A percentile compares a stretch with the other conserved stretches of the same genome.
phyloP scores from a whole-genome alignment of 371 early-diverging fungal species.

The Saksenaea vasiformis region DNA sequence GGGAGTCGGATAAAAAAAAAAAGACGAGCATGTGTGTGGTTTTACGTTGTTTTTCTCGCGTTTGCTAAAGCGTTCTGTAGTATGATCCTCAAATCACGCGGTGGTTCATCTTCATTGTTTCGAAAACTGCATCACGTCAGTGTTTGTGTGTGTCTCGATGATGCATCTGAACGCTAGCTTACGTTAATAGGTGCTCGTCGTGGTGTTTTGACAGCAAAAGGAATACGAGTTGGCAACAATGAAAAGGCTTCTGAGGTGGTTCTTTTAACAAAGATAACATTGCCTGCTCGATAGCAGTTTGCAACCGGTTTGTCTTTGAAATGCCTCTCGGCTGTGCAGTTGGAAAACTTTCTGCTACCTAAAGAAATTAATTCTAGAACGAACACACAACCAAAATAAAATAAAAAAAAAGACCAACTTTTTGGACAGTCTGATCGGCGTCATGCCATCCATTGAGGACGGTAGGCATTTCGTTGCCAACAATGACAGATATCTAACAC shows the following conservation, averaged over 20 bases:
- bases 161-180: not conserved
- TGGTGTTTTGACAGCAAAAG: not conserved
- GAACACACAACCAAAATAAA: no score
- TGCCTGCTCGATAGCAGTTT: not conserved
- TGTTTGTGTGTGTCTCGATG: no score
- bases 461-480: not conserved
- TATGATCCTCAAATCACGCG: conserved; percentile 6
- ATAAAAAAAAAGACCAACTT: not conserved
- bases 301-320: not conserved
- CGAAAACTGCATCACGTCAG: conserved; percentile 15
- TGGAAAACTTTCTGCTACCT: not conserved
- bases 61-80: not conserved
- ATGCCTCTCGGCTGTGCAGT: not conserved
- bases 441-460: not conserved
- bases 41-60: not conserved
- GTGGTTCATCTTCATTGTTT: conserved; percentile 24
- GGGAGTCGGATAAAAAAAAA: not conserved
- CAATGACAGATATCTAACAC: not conserved
- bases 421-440: not conserved
- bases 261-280: not conserved
- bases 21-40: not conserved
- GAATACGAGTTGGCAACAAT: not conserved
- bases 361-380: not conserved
- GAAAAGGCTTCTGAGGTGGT: not conserved
- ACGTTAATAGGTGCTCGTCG: not conserved